Evolutionary conservation across 2,329 filamentous ascomycete species (phyloP).

Genomic region (Penicillium occitanis): DNA sequence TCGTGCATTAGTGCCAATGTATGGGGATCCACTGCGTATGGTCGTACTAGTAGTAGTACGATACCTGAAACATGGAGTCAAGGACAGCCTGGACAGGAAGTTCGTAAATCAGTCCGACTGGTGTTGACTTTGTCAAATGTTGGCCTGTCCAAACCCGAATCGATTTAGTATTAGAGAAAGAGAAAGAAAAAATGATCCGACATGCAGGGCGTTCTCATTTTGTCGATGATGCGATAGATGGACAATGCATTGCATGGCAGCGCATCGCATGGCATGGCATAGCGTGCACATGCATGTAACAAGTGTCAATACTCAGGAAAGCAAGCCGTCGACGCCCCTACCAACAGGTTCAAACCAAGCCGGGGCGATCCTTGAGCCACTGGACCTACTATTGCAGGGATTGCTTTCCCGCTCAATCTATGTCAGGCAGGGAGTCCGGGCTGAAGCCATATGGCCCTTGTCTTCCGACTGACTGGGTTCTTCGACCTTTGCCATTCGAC

Average conservation of each 20-base stretch:
- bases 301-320: not conserved
- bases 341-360: not conserved
- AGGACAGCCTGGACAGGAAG: not conserved
- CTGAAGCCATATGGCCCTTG: not conserved
- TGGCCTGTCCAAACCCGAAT: not conserved
- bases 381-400: not conserved
- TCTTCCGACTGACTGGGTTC: not conserved
- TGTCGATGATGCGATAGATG: not conserved
- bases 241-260: not conserved
- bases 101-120: not conserved
- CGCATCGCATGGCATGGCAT: not conserved
- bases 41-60: no score
- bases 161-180: not conserved
- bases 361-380: not conserved
- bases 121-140: not conserved
- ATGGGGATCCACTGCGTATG: not conserved
- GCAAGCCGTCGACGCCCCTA: not conserved
- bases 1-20: not conserved
- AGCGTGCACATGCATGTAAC: not conserved
- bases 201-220: not conserved
- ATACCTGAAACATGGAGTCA: conserved; percentile 8
- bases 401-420: not conserved
- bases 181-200: not conserved
- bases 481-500: not conserved
- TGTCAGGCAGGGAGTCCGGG: not conserved